Percentiles rank a stretch among this genome's conserved stretches.
These are phyloP conservation scores for Lentinula aciculospora DNA, from an alignment of 768 basidiomycete genomes.

Conservation along the genomic window DNA sequence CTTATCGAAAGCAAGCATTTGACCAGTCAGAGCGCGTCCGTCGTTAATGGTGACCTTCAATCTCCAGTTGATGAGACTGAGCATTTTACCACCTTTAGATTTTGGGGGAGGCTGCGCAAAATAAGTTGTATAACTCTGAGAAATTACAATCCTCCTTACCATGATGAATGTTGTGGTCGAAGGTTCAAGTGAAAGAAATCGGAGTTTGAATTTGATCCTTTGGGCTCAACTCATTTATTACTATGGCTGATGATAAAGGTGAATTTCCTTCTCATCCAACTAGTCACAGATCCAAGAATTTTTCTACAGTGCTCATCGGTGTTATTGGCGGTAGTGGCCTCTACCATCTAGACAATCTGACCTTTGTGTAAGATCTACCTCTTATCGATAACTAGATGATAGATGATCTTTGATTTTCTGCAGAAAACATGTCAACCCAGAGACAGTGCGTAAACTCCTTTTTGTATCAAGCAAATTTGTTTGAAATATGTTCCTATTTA, in stretches of 20 bases:
- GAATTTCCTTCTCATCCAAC: not conserved
- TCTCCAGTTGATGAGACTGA: constrained; percentile 95
- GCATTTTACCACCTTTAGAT: constrained; percentile 98
- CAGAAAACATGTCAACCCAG: constrained; percentile 72
- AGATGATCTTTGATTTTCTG: not conserved
- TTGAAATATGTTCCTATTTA: constrained; percentile 23
- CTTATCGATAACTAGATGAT: not conserved
- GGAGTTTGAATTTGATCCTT: constrained; percentile 2
- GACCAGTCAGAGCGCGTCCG: constrained; percentile 90
- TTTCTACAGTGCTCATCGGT: constrained; percentile 63
- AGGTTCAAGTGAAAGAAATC: not conserved
- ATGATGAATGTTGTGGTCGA: constrained; percentile 2
- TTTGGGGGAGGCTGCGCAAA: constrained; percentile 73
- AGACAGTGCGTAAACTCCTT: constrained; percentile 53
- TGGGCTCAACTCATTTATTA: not conserved
- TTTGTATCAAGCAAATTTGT: not conserved
- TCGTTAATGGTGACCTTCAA: constrained; percentile 97
- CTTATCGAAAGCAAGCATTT: constrained; percentile 99
- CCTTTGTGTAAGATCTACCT: constrained; percentile 60
- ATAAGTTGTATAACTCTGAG: no score
- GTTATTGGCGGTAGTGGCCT: constrained; percentile 91
- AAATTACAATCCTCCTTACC: not conserved
- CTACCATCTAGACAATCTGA: constrained; percentile 90
- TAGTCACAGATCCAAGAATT: not conserved
- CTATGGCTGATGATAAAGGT: constrained; percentile 6